Percentiles rank a stretch among this genome's conserved stretches.
These are phyloP conservation scores for Jimgerdemannia flammicorona DNA, from an alignment of 192 early-diverging fungal species.

Conservation along the genomic window DNA sequence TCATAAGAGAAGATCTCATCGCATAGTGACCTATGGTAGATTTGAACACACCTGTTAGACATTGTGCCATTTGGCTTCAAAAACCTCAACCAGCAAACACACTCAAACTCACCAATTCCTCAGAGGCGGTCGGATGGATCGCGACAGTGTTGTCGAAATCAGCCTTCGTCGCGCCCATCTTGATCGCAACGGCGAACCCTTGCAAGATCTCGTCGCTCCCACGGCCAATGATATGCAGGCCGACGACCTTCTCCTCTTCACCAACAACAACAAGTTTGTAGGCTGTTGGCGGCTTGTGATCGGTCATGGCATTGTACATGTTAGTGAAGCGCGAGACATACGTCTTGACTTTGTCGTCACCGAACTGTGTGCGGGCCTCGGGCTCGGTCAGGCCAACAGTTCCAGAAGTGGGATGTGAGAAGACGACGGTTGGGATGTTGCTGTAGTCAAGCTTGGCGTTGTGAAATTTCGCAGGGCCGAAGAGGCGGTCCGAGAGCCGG, in stretches of 20 bases:
- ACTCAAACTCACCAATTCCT: conserved; percentile 82
- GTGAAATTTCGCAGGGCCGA: conserved; percentile 71
- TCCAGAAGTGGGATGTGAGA: conserved; percentile 89
- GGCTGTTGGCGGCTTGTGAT: conserved; percentile 84
- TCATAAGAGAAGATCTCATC: too few relatives aligned
- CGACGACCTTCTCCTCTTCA: conserved; percentile 94
- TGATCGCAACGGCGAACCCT: conserved; percentile 95
- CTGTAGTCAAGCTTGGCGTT: conserved; percentile 84
- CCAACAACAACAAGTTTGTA: conserved; percentile 91
- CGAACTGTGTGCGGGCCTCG: conserved; percentile 71
- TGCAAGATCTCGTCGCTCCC: conserved; percentile 90
- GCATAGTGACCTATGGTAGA: too few relatives aligned
- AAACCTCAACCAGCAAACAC: too few relatives aligned
- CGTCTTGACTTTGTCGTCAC: conserved; percentile 76
- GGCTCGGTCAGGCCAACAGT: conserved; percentile 87
- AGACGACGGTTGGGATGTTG: conserved; percentile 95
- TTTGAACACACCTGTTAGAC: too few relatives aligned
- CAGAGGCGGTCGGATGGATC: conserved; percentile 94
- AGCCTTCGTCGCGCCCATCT: conserved; percentile 99
- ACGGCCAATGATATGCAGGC: conserved; percentile 88
- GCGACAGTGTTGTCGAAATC: conserved; percentile 96
- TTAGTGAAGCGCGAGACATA: conserved; percentile 88
- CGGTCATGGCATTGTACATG: conserved; percentile 85
- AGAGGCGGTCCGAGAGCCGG: conserved; percentile 85
- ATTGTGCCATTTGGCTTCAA: too few relatives aligned